phyloP scores from a whole-genome alignment of 169 alveolate genomes.

The Plasmodium ovale region DNA sequence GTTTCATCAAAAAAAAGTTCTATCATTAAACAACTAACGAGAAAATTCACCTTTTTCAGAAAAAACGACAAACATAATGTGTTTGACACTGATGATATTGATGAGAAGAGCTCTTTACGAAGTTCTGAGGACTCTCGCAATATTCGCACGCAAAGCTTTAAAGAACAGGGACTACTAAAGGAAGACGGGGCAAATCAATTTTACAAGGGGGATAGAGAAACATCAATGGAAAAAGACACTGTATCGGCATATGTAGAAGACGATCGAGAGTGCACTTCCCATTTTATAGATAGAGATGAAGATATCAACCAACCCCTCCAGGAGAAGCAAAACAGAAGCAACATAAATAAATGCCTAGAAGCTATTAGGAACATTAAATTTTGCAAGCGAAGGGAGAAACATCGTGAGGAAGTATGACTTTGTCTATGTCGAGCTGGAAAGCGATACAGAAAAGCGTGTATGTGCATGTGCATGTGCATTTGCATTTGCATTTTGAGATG shows the following conservation, averaged over 20 bases:
- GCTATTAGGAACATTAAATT: neutral
- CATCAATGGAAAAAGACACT: neutral
- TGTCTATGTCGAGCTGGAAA: neutral
- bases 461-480: no score
- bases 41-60: conserved; percentile 37
- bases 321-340: neutral
- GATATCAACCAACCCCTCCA: neutral
- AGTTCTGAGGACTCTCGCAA: neutral
- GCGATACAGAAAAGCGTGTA: neutral
- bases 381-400: neutral
- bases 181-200: neutral
- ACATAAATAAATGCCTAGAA: neutral
- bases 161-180: neutral
- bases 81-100: no score
- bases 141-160: neutral
- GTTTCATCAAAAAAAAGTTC: neutral
- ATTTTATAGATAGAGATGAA: neutral
- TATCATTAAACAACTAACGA: conserved; percentile 37
- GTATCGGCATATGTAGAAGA: neutral
- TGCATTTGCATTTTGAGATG: no score
- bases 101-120: no score
- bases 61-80: conserved; percentile 20
- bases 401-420: neutral
- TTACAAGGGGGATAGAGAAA: neutral
- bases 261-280: neutral